These are phyloP conservation scores for Chenopodium berlandieri DNA, from an alignment of 148 eudicot genomes.

Conservation along the genomic window DNA sequence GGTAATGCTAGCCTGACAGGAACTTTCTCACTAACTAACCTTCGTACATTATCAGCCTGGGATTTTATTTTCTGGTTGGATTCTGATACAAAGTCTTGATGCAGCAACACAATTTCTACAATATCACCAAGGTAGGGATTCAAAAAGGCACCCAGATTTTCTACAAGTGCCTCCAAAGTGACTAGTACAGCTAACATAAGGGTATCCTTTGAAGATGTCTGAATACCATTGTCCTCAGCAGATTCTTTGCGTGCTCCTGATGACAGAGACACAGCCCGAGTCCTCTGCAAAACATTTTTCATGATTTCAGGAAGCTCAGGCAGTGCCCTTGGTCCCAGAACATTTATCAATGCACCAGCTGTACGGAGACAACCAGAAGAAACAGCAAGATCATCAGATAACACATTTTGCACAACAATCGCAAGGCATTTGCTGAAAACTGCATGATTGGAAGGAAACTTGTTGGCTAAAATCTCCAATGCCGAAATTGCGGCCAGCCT, in stretches of 20 bases:
- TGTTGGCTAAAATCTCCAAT: conserved; percentile 62
- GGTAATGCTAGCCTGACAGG: conserved; percentile 79
- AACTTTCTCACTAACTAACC: conserved; percentile 62
- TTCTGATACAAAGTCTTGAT: conserved; percentile 47
- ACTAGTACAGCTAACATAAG: conserved; percentile 49
- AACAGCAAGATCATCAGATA: conserved; percentile 53
- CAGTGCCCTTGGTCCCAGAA: conserved; percentile 72
- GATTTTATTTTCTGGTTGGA: conserved; percentile 52
- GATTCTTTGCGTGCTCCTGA: conserved; percentile 19
- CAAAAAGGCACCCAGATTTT: conserved; percentile 77
- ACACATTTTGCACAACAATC: conserved; percentile 48
- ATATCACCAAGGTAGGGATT: conserved; percentile 81
- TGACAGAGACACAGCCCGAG: conserved; percentile 29
- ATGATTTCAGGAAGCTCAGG: conserved; percentile 83
- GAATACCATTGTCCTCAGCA: conserved; percentile 16
- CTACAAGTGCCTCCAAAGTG: conserved; percentile 74
- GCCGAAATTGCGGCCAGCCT: conserved; percentile 66
- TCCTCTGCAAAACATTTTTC: conserved; percentile 46
- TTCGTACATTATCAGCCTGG: conserved; percentile 71
- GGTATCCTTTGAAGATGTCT: conserved; percentile 38
- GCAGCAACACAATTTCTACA: conserved; percentile 58
- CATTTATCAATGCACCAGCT: conserved; percentile 67
- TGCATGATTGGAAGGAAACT: conserved; percentile 54
- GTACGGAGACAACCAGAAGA: conserved; percentile 66
- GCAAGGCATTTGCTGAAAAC: conserved; percentile 62